Conservation (phyloP, 83 land plant genomes). For the Picea mariana region DNA sequence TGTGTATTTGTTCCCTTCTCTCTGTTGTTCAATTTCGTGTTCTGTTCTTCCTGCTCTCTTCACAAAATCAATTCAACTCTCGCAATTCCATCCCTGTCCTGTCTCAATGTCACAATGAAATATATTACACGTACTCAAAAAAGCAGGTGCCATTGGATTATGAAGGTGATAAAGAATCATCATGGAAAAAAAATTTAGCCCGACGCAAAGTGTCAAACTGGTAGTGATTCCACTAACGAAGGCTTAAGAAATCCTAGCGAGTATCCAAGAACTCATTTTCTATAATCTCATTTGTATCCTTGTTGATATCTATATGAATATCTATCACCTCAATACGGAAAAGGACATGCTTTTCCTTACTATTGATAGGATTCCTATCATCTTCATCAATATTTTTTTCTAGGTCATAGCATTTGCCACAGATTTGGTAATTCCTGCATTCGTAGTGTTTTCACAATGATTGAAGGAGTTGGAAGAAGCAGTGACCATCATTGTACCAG, state of each 20-base stretch:
- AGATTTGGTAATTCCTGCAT: no score
- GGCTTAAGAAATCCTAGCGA: conserved; percentile 92
- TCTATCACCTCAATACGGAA: conserved; percentile 53
- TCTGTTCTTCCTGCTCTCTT: no score
- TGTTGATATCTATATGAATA: conserved; percentile 74
- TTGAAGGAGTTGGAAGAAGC: conserved; percentile 95
- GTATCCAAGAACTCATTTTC: conserved; percentile 99
- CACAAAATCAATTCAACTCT: conserved; percentile 89
- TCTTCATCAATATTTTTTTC: conserved; percentile 86
- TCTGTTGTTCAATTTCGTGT: no score
- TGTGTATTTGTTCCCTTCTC: no score
- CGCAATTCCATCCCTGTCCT: conserved; percentile 99
- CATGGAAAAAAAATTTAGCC: conserved; percentile 66
- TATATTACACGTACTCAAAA: conserved; percentile 84
- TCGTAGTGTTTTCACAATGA: conserved; percentile 24
- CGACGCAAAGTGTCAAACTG: conserved; percentile 98
- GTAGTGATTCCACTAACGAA: conserved; percentile 99
- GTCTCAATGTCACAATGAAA: conserved; percentile 91
- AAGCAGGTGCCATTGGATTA: conserved; percentile 98
- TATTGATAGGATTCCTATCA: conserved; percentile 84
- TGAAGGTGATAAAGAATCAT: conserved; percentile 52
- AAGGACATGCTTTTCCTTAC: conserved; percentile 65
- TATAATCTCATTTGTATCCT: conserved; percentile 92
- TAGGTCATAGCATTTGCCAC: conserved; percentile 58
- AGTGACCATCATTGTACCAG: conserved; percentile 95